phyloP scores from a whole-genome alignment of 2,329 filamentous ascomycete genomes.

The Xylariomycetidae sp. region DNA sequence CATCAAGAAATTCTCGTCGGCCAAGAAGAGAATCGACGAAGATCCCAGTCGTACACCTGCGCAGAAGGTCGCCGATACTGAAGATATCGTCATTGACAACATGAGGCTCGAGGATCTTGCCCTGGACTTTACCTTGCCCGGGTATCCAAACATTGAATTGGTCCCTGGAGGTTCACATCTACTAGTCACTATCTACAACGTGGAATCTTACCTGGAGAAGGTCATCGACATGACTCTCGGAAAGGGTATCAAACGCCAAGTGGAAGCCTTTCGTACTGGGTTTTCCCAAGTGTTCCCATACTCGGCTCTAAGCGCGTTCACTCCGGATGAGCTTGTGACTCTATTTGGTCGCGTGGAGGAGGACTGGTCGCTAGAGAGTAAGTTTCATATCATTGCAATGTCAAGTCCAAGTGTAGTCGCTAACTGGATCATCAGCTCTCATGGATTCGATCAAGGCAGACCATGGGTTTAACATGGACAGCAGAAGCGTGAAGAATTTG shows the following conservation, averaged over 20 bases:
- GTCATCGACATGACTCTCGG: slow-evolving; percentile 90
- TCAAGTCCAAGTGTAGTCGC: slow-evolving; percentile 38
- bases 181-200: slow-evolving; percentile 81
- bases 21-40: slow-evolving; percentile 78
- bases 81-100: slow-evolving; percentile 69
- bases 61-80: slow-evolving; percentile 67
- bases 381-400: slow-evolving; percentile 37
- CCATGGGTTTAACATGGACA: slow-evolving; percentile 98
- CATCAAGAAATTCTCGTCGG: slow-evolving; percentile 79
- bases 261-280: slow-evolving; percentile 84
- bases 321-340: slow-evolving; percentile 89
- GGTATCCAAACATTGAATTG: slow-evolving; percentile 83
- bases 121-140: slow-evolving; percentile 91
- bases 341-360: slow-evolving; percentile 90
- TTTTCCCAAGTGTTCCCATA: slow-evolving; percentile 98
- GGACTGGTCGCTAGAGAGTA: slow-evolving; percentile 97
- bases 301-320: slow-evolving; percentile 86
- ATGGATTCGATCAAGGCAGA: slow-evolving; percentile 99
- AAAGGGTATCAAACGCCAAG: slow-evolving; percentile 80
- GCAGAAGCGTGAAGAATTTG: slow-evolving; percentile 88
- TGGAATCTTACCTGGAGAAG: slow-evolving; percentile 80
- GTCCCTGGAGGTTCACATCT: slow-evolving; percentile 68
- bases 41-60: slow-evolving; percentile 59
- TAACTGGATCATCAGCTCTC: slow-evolving; percentile 54
- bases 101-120: slow-evolving; percentile 80